Conservation (phyloP, 2,329 filamentous ascomycete species). For the Onygenales sp. region DNA sequence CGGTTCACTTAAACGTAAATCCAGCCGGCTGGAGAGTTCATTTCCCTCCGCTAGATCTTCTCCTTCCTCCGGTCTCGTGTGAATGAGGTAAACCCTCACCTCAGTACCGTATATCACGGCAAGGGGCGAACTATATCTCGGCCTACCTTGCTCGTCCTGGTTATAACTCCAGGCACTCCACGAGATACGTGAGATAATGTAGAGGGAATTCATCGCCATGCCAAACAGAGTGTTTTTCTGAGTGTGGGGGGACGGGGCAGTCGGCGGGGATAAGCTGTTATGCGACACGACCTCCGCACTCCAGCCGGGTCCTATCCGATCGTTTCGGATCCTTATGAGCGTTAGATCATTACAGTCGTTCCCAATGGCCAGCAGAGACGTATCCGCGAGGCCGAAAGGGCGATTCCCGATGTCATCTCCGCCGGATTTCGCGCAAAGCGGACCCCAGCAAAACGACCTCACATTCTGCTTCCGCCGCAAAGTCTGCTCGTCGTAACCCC, state of each 20-base stretch:
- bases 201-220: constrained; percentile 16
- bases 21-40: constrained; percentile 2
- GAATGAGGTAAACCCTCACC: constrained; percentile 19
- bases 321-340: constrained; percentile 17
- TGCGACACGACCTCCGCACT: constrained; percentile 19
- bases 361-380: constrained; percentile 24
- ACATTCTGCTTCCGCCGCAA: constrained; percentile 24
- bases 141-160: not conserved
- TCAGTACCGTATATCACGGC: constrained; percentile 21
- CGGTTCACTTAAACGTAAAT: constrained; percentile 11
- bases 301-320: not conserved
- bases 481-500: constrained; percentile 12
- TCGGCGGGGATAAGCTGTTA: constrained; percentile 11
- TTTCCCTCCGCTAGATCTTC: not conserved
- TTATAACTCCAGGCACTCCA: constrained; percentile 25
- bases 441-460: constrained; percentile 34
- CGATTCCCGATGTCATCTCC: not conserved
- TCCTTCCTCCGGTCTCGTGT: constrained; percentile 9
- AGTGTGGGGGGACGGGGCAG: constrained; percentile 9
- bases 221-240: constrained; percentile 22
- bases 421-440: not conserved
- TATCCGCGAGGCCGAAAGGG: constrained; percentile 5
- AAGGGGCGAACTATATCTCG: constrained; percentile 6
- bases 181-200: constrained; percentile 19
- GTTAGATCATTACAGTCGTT: constrained; percentile 32